Evolutionary conservation across 371 early-diverging fungal genomes (phyloP), one percentile per base, ranked within the genome.

Genomic region (Quaeritorhiza haematococci): DNA sequence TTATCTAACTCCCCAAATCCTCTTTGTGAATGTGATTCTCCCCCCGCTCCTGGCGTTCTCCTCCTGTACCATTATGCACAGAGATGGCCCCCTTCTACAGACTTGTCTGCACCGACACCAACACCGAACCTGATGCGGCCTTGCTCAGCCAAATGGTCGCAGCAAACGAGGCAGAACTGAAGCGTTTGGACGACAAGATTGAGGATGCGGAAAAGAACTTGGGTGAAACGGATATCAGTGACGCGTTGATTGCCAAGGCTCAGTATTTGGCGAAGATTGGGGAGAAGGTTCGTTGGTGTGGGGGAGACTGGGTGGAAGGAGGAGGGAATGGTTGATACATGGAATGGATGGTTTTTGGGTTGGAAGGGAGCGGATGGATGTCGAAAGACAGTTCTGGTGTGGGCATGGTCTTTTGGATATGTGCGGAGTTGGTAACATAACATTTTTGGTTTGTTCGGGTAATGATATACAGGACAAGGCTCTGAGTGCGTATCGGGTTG

Each of bases 191-290:
- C 38, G 91, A 83, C 34, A 86, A 87, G 59, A 76, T 92, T 19
- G 82, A 80, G 52, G 94, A 93, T 64, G 96, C 96, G 10, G 85
- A 90, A 67, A 82, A 88, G 60, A 94, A 93, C 62, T 72, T 90
- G 61, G 98, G 96, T 45, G 95, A 95, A 63, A 90, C 94, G 19
- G 98, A 98, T 68, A 84, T 93, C 61, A 86, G 86, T 54, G 95
- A 96, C 56, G 87, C 91, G 21, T 73, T 94, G 58, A 81, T 92
- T 33, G 88, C 90, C n/a, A 90, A 90, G 58, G 98, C 98, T 5
- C 84, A 90, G 53, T 93, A 90, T 54, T 80, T 90, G 60, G 85
- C 96, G 24, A 82, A 87, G 65, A 98, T 94, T 66, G 97, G 98
- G 33, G 91, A 93, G 62, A 96, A 94, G 83, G 94, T 91, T 67